A percentile compares a stretch with the other conserved stretches of the same genome.
These are phyloP conservation scores for Recurvomyces mirabilis DNA, from an alignment of 495 filamentous ascomycete genomes.

Conservation along the genomic window DNA sequence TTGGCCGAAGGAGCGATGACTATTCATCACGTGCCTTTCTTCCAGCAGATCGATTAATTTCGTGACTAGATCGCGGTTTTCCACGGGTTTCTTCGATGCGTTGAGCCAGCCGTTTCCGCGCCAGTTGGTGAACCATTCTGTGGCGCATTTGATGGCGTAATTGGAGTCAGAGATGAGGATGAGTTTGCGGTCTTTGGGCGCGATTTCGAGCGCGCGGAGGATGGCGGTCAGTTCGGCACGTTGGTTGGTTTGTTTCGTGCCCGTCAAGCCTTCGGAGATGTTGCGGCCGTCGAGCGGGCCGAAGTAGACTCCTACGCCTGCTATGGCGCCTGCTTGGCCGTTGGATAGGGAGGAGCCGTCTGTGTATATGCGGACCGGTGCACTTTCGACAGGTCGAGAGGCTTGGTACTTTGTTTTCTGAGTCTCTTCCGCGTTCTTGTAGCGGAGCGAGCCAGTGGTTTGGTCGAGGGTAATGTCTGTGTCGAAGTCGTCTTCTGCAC, in stretches of 20 bases:
- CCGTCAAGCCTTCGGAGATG: conserved; percentile 67
- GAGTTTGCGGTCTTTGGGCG: conserved; percentile 51
- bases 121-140: conserved; percentile 74
- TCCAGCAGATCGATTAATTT: conserved; percentile 62
- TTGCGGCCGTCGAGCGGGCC: conserved; percentile 65
- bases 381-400: conserved; percentile 24
- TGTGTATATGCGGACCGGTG: conserved; percentile 67
- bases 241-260: conserved; percentile 77
- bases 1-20: conserved; percentile 6
- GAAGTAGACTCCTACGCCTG: conserved; percentile 84
- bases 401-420: conserved; percentile 34
- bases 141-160: conserved; percentile 86
- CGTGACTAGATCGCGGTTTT: conserved; percentile 76
- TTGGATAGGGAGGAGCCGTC: conserved; percentile 78
- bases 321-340: conserved; percentile 56
- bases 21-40: conserved; percentile 36
- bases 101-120: conserved; percentile 69
- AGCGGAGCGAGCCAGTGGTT: conserved; percentile 41
- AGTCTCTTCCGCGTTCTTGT: conserved; percentile 44
- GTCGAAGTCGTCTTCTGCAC: conserved; percentile 53
- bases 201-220: conserved; percentile 66
- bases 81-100: conserved; percentile 53
- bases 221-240: conserved; percentile 88
- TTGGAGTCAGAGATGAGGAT: conserved; percentile 71
- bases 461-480: conserved; percentile 45